These are phyloP conservation scores for Sorghum bicolor DNA, from an alignment of 176 grass and related monocot genomes.

Conservation along the genomic window Sorghum_bicolor_NCBIv3 NC_012870.2:9664001-9664500, in stretches of 20 bases:
- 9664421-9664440: background rate
- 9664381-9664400: slow-evolving; percentile 35
- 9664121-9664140: background rate
- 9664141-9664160: background rate
- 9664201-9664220: background rate
- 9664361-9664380: background rate
- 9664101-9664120: background rate
- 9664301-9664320: background rate
- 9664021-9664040: slow-evolving; percentile 1
- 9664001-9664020: slow-evolving; percentile 28
- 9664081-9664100: background rate
- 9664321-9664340: background rate
- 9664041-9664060: background rate
- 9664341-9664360: background rate
- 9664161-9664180: background rate
- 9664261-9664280: slow-evolving; percentile 40
- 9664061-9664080: background rate
- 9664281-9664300: slow-evolving; percentile 2
- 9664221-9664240: background rate
- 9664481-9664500: background rate
- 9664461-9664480: background rate
- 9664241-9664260: slow-evolving; percentile 30
- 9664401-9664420: slow-evolving; percentile 25
- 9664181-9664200: slow-evolving; percentile 35
- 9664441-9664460: background rate